These are phyloP conservation scores for Galerina sulciceps DNA, from an alignment of 768 basidiomycete species.

Conservation along the genomic window DNA sequence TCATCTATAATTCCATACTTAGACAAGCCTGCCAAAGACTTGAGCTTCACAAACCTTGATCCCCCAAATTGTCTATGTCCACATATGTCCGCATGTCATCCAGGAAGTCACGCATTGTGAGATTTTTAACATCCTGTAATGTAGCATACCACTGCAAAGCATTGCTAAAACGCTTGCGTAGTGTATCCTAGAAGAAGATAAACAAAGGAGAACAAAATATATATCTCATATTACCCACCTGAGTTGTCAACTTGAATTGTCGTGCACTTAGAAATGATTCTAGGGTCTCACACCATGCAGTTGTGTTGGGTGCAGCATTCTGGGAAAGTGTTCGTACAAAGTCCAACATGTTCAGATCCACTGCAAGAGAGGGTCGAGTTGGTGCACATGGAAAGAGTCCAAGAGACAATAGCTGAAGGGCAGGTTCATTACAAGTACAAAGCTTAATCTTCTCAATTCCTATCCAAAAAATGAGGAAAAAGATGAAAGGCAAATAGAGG, in stretches of 20 bases:
- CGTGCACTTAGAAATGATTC: not conserved
- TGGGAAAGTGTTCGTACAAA: conserved; percentile 30
- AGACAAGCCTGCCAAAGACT: too few relatives aligned
- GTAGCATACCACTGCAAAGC: conserved; percentile 30
- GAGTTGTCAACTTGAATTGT: too few relatives aligned
- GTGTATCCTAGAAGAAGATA: conserved; percentile 25
- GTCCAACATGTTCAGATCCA: conserved; percentile 32
- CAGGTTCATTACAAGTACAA: conserved; percentile 11
- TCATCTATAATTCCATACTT: too few relatives aligned
- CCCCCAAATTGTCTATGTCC: too few relatives aligned
- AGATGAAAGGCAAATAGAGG: not conserved
- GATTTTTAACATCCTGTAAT: conserved; percentile 5
- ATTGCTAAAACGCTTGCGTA: conserved; percentile 27
- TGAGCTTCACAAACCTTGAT: too few relatives aligned
- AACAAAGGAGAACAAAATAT: conserved; percentile 19
- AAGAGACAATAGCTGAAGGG: not conserved
- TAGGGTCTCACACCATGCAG: conserved; percentile 26
- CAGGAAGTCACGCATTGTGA: not conserved
- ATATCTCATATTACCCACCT: conserved; percentile 30
- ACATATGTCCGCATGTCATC: too few relatives aligned
- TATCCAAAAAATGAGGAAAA: not conserved
- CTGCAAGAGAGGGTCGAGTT: conserved; percentile 30
- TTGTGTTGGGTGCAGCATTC: conserved; percentile 20
- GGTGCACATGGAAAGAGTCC: conserved; percentile 23
- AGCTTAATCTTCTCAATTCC: conserved; percentile 4